These are phyloP conservation scores for Scedosporium aurantiacum DNA, from an alignment of 2,329 filamentous ascomycete species.

Conservation along the genomic window DNA sequence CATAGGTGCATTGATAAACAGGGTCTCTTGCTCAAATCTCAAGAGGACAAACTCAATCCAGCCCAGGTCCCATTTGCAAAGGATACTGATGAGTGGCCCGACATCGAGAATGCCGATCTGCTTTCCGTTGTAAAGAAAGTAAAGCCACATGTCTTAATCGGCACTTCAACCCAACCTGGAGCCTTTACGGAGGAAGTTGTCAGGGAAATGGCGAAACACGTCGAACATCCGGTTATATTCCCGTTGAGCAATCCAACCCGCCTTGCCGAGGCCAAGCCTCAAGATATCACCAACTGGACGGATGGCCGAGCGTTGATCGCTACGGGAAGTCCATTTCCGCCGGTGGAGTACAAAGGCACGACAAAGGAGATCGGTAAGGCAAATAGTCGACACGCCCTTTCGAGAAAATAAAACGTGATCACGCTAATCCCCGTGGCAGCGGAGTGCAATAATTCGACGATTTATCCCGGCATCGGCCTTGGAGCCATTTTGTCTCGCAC, in stretches of 20 bases:
- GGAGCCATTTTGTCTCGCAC: conserved; percentile 63
- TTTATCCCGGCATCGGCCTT: conserved; percentile 77
- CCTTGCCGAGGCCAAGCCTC: conserved; percentile 70
- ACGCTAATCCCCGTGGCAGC: conserved; percentile 36
- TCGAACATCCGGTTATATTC: conserved; percentile 64
- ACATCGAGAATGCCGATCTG: conserved; percentile 42
- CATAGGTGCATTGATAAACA: conserved; percentile 69
- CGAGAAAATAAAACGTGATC: conserved; percentile 21
- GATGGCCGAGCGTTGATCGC: conserved; percentile 67
- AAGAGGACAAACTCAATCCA: conserved; percentile 33
- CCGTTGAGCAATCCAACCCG: conserved; percentile 78
- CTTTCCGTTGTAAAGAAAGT: conserved; percentile 57
- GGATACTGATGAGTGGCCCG: conserved; percentile 51
- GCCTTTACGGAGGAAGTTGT: conserved; percentile 68
- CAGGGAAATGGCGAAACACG: conserved; percentile 62
- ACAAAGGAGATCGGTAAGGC: conserved; percentile 19
- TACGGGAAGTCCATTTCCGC: conserved; percentile 72
- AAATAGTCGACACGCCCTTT: background rate
- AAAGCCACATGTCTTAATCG: conserved; percentile 71
- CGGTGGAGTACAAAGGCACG: conserved; percentile 52
- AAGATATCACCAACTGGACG: conserved; percentile 70
- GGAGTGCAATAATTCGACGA: conserved; percentile 82
- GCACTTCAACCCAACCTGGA: conserved; percentile 68
- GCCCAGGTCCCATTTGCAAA: conserved; percentile 60
- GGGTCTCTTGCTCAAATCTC: conserved; percentile 45